phyloP scores from a whole-genome alignment of 495 filamentous ascomycete species.

The Penicillium waksmanii region DNA sequence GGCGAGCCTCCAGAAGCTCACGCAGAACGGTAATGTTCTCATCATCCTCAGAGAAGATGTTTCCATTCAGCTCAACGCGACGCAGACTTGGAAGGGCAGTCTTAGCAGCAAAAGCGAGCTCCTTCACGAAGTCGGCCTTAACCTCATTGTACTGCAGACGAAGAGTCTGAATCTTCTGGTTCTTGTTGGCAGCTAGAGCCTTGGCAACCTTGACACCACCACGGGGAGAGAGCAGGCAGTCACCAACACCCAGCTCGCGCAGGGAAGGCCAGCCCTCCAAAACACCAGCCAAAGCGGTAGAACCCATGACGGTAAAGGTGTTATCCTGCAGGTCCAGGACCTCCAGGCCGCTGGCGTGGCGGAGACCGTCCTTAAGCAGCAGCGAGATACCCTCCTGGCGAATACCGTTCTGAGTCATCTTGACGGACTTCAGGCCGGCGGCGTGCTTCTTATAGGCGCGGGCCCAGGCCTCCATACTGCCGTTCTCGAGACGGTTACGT shows the following conservation, averaged over 20 bases:
- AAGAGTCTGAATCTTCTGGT: conserved; percentile 75
- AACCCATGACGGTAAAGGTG: conserved; percentile 85
- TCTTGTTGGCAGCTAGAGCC: conserved; percentile 73
- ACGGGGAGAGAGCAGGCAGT: conserved; percentile 80
- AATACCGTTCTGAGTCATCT: conserved; percentile 99
- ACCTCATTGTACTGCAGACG: conserved; percentile 96
- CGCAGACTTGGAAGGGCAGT: conserved; percentile 68
- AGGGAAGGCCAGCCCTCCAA: conserved; percentile 74
- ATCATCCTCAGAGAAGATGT: conserved; percentile 91
- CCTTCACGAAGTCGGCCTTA: conserved; percentile 69
- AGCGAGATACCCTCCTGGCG: conserved; percentile 86
- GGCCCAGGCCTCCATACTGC: conserved; percentile 94
- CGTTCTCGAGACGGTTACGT: conserved; percentile 92
- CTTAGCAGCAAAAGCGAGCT: conserved; percentile 65
- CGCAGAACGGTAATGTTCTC: conserved; percentile 56
- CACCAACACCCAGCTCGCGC: conserved; percentile 83
- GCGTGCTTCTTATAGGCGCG: conserved; percentile 79
- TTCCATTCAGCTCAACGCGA: conserved; percentile 92
- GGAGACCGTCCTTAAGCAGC: conserved; percentile 76
- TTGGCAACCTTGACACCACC: conserved; percentile 75
- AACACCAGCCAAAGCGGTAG: conserved; percentile 75
- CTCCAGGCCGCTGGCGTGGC: conserved; percentile 63
- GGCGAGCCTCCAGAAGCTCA: conserved; percentile 54
- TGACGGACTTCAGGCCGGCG: conserved; percentile 73
- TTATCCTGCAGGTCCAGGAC: conserved; percentile 95